Evolutionary conservation across 352 stramenopile species (phyloP).

Genomic region (Globisporangium cystogenes): DNA sequence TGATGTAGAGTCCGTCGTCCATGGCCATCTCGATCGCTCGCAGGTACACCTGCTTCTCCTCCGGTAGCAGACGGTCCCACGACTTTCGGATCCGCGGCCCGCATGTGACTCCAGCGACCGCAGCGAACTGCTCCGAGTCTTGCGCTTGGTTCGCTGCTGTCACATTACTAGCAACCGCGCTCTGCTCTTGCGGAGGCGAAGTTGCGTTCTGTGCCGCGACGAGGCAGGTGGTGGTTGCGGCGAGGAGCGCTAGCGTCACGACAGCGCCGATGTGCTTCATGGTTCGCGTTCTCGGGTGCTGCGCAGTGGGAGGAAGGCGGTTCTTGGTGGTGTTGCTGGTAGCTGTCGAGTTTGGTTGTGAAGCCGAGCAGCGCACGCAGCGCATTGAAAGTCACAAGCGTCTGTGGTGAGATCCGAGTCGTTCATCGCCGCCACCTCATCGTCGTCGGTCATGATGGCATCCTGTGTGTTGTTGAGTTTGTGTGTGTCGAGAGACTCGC

Average conservation of each 20-base stretch:
- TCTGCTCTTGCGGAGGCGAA: background rate
- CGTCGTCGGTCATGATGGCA: too few species aligned
- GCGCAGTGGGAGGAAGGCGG: too few species aligned
- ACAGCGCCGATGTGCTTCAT: conserved; percentile 8
- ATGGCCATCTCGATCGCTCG: conserved; percentile 65
- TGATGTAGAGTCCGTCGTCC: conserved; percentile 82
- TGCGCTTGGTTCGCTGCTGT: background rate
- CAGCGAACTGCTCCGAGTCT: conserved; percentile 8
- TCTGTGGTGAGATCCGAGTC: too few species aligned
- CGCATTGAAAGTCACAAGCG: too few species aligned
- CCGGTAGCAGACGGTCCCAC: conserved; percentile 52
- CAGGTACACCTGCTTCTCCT: conserved; percentile 74
- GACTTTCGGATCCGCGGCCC: conserved; percentile 71
- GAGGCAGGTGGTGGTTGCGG: background rate
- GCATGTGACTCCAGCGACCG: conserved; percentile 15
- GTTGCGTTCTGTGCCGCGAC: conserved; percentile 5
- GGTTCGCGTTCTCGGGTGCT: conserved; percentile 1
- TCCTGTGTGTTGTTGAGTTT: too few species aligned
- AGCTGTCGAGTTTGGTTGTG: background rate
- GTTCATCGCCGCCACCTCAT: too few species aligned
- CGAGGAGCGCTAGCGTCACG: background rate
- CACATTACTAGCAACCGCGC: background rate
- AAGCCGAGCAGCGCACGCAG: background rate
- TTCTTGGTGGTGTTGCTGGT: background rate
- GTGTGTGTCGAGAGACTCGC: background rate